These are phyloP conservation scores for Clausena lansium DNA, from an alignment of 345 rosid genomes.

Conservation along the genomic window DNA sequence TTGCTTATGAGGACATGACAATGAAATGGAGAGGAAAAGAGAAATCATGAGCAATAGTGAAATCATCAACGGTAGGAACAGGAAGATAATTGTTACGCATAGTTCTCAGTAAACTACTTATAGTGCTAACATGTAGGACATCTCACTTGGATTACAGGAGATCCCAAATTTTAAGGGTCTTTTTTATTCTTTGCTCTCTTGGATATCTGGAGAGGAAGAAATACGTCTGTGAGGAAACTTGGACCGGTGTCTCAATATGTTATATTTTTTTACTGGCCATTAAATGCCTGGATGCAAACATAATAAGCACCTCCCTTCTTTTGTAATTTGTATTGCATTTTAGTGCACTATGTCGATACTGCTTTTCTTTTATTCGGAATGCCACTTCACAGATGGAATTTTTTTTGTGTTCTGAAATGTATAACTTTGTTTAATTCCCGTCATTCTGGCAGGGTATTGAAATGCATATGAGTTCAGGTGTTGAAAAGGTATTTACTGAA, in stretches of 20 bases:
- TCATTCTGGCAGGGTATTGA: conserved; percentile 72
- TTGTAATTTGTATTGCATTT: neutral
- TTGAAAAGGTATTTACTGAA: conserved; percentile 72
- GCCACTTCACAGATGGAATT: neutral
- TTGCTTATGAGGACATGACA: neutral
- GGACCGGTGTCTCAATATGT: no score
- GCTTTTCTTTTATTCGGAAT: neutral
- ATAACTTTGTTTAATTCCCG: neutral
- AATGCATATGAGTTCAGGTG: conserved; percentile 73
- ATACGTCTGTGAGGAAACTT: no score
- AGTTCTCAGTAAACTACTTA: neutral
- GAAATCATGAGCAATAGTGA: neutral
- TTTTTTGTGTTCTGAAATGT: neutral
- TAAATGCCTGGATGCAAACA: no score
- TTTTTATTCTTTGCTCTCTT: no score
- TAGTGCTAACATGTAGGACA: neutral
- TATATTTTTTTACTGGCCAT: no score
- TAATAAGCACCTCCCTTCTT: neutral
- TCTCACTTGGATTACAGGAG: neutral
- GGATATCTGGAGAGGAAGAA: no score
- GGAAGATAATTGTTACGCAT: neutral
- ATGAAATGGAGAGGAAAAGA: neutral
- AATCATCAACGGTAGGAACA: neutral
- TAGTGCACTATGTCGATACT: neutral
- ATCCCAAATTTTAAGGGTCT: neutral